Base-by-base conservation (phyloP, 2,329 filamentous ascomycete species). In the Cyclaneusma minus region DNA sequence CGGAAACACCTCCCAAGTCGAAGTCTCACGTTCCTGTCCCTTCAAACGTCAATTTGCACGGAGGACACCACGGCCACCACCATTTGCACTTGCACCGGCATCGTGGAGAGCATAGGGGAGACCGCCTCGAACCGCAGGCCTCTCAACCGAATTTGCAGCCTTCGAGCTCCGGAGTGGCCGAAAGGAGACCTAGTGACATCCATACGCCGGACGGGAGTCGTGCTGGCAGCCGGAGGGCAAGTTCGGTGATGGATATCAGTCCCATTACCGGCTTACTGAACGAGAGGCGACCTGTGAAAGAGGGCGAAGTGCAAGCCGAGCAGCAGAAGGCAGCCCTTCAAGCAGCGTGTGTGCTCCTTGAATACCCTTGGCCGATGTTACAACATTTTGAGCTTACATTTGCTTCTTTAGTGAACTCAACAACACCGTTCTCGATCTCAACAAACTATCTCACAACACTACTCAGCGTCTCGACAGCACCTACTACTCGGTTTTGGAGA, bases 401-500 rank as follows among this genome's bases (percentile, higher is more conserved):
- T 19, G 28, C 34, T 29, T 24, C 7, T n/a, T 28, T 36, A 70
- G 67, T 31, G 60, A 58, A 24, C 40, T 74, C 12, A 58, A 56
- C 35, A 60, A 60, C 29, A 60, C 64, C 4, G 51, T 73, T 1
- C 43, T 48, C 13, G 55, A 63, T 25, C 56, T 84, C 7, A 62
- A 62, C 38, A 53, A 61, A 16, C 62, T 72, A 45, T 76, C 76
- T 13, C 60, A 68, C 29, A 51, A 59, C 13, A 68, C 72, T 13
- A 79, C 72, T 10, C 60, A 64, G 33, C 64, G 64, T 17, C 64
- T 87, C 21, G 78, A 85, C 45, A 68, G 77, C 31, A 74, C 74
- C 3, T 85, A 84, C 51, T 78, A 79, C 36, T 66, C 68, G 1
- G 64, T 84, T 7, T 57, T 83, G 16, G 72, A 81, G 44, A 80